Evolutionary conservation across 306 rosid species (phyloP).

Genomic region (Prunus fruticosa): DNA sequence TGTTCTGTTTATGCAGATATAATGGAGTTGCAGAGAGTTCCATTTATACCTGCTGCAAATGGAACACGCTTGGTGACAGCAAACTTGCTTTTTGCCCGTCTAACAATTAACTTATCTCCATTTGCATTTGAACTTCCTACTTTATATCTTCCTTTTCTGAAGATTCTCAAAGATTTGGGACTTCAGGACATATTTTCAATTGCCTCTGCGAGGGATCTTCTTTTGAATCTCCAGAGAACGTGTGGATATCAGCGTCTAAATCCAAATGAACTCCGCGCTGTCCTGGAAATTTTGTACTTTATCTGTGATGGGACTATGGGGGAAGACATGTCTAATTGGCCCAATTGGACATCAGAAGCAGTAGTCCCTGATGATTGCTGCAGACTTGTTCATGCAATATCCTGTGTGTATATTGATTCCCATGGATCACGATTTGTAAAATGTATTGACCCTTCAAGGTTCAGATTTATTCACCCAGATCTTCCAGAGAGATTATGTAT

Average conservation of each 20-base stretch:
- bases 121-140: constrained; percentile 95
- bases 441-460: constrained; percentile 72
- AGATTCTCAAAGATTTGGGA: constrained; percentile 84
- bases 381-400: constrained; percentile 83
- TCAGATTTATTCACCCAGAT: constrained; percentile 87
- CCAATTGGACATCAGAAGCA: constrained; percentile 65
- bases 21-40: constrained; percentile 57
- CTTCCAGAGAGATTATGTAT: constrained; percentile 78
- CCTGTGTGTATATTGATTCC: constrained; percentile 83
- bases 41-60: constrained; percentile 92
- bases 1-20: constrained; percentile 53
- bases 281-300: constrained; percentile 79
- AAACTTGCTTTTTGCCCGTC: constrained; percentile 71
- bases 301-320: constrained; percentile 65
- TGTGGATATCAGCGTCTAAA: constrained; percentile 93
- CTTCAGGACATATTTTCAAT: constrained; percentile 78
- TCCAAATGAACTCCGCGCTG: constrained; percentile 98
- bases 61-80: constrained; percentile 92
- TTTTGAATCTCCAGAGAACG: constrained; percentile 74
- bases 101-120: constrained; percentile 84
- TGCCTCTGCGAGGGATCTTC: constrained; percentile 78
- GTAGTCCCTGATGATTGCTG: constrained; percentile 91
- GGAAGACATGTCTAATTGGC: constrained; percentile 34
- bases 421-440: constrained; percentile 82
- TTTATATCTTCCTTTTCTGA: constrained; percentile 73